Base-by-base conservation (phyloP, 257 asterid species). In the Marsdenia floribunda region DNA sequence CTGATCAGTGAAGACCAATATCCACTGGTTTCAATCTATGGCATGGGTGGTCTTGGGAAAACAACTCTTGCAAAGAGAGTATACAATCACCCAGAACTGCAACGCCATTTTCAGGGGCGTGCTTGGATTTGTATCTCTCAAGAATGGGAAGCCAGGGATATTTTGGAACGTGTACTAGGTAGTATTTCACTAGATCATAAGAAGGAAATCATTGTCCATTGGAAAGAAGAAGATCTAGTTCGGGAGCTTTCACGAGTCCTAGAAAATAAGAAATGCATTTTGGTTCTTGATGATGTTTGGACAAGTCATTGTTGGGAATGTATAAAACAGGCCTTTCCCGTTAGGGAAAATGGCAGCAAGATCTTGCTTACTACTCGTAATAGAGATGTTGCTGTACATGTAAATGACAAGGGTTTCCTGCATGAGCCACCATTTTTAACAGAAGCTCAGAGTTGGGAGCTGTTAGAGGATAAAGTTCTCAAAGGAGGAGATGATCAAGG, bases 221-320 rank as follows among this genome's bases (percentile, higher is more conserved):
- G 74, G 74, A 49, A 37, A 24, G 50, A 70, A 0, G 11, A 16
- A 0, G 80, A 75, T 24, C 60, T 80, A 50, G 77, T 75, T 26
- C 29, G 2, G 13, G 15, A 66, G 53, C 58, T 63, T 71, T 35
- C 38, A 15, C 37, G 24, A 37, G 46, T 64, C 15, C 69, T 50
- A 6, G 37, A 4, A 5, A 21, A 18, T 0, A 54, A n/a, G 21
- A 71, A 9, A 54, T 80, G 71, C 70, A 24, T 80, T 6, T 21
- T 80, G 11, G 83, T 75, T 4, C 49, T 80, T 3, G 83, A 80
- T 66, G 80, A 80, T 60, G 53, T 76, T 8, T 75, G 83, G 83
- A 37, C 44, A 2, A 5, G 8, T 15, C 60, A 71, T 44, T 35
- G 65, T 7, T 75, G 83, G 80, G 58, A 76, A 3, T 22, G 3